These are phyloP conservation scores for Ramichloridium luteum DNA, from an alignment of 2,329 filamentous ascomycete genomes.

Conservation along the genomic window DNA sequence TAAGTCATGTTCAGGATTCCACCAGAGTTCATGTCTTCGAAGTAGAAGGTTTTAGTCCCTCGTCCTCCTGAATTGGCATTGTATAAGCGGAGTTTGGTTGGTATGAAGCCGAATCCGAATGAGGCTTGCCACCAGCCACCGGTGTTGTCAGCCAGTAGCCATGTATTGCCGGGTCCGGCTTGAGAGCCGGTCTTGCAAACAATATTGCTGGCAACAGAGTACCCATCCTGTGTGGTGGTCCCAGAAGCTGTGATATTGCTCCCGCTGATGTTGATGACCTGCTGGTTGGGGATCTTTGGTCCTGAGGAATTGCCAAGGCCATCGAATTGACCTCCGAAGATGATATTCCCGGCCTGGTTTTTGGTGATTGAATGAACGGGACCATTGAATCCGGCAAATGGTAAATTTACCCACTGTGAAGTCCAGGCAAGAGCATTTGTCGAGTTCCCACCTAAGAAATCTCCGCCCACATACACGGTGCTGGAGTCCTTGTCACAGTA, in stretches of 20 bases:
- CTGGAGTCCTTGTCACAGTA: constrained; percentile 66
- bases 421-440: constrained; percentile 84
- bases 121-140: constrained; percentile 72
- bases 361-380: constrained; percentile 77
- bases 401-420: constrained; percentile 63
- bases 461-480: constrained; percentile 84
- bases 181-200: constrained; percentile 61
- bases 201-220: constrained; percentile 65
- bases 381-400: constrained; percentile 91
- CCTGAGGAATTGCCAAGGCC: constrained; percentile 70
- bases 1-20: constrained; percentile 97
- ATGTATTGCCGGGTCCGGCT: constrained; percentile 65
- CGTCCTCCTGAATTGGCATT: constrained; percentile 77
- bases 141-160: constrained; percentile 64
- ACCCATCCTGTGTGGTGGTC: constrained; percentile 50
- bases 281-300: constrained; percentile 54
- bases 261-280: constrained; percentile 73
- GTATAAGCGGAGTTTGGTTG: constrained; percentile 74
- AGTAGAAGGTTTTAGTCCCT: constrained; percentile 74
- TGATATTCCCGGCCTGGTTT: constrained; percentile 66
- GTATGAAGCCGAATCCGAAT: constrained; percentile 74
- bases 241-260: constrained; percentile 59
- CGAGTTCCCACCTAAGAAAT: constrained; percentile 67
- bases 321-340: constrained; percentile 85
- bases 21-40: constrained; percentile 70